Evolutionary conservation across 805 yeast genomes (phyloP).

Genomic region (Ogataea chonburiensis): DNA sequence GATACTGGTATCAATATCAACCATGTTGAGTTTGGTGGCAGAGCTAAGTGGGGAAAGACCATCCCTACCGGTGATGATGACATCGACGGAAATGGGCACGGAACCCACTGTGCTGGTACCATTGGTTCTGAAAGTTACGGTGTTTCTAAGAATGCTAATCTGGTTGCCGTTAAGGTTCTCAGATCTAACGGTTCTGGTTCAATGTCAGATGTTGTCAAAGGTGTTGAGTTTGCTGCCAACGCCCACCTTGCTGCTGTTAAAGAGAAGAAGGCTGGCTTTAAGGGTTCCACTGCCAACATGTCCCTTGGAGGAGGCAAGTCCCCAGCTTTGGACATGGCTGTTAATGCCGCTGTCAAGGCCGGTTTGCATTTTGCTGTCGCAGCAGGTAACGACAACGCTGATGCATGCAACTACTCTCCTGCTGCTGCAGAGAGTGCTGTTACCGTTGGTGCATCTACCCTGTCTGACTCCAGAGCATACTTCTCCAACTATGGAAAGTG

Average conservation of each 20-base stretch:
- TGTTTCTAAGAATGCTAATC: conserved; percentile 75
- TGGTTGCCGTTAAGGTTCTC: conserved; percentile 83
- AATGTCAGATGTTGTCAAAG: conserved; percentile 81
- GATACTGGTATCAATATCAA: conserved; percentile 83
- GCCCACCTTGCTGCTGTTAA: conserved; percentile 54
- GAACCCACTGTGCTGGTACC: conserved; percentile 97
- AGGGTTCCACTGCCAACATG: conserved; percentile 89
- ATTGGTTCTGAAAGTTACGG: conserved; percentile 80
- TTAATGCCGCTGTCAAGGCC: conserved; percentile 82
- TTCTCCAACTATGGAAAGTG: conserved; percentile 95
- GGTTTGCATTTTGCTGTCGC: conserved; percentile 95
- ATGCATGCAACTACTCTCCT: conserved; percentile 91
- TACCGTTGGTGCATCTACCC: conserved; percentile 93
- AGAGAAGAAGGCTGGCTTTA: conserved; percentile 60
- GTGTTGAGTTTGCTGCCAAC: conserved; percentile 80
- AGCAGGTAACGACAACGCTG: conserved; percentile 92
- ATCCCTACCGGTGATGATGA: conserved; percentile 70
- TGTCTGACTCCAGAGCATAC: conserved; percentile 86
- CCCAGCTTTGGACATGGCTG: conserved; percentile 82
- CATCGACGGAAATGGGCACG: conserved; percentile 88
- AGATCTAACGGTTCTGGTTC: conserved; percentile 81
- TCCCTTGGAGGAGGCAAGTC: conserved; percentile 94
- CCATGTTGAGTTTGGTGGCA: conserved; percentile 77
- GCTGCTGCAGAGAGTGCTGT: conserved; percentile 82
- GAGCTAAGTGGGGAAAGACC: conserved; percentile 86